phyloP scores from a whole-genome alignment of 2,329 filamentous ascomycete genomes.

The Onygena corvina region DNA sequence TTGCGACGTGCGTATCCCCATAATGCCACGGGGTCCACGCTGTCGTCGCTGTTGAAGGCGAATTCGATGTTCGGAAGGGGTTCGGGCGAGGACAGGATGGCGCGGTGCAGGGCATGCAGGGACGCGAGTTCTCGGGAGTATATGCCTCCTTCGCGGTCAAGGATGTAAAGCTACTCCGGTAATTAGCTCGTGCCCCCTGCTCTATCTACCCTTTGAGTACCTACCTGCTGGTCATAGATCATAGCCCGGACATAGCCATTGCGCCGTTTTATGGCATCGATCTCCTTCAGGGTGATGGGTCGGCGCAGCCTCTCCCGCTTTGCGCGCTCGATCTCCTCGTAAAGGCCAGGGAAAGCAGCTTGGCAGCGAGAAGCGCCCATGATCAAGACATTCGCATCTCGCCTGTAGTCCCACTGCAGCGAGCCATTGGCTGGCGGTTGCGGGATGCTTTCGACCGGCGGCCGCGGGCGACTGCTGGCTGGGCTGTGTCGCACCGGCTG shows the following conservation, averaged over 20 bases:
- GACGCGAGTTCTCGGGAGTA: slow-evolving; percentile 32
- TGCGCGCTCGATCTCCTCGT: slow-evolving; percentile 28
- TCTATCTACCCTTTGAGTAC: slow-evolving; percentile 14
- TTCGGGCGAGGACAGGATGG: slow-evolving; percentile 32
- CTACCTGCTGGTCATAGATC: slow-evolving; percentile 28
- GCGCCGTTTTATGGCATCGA: slow-evolving; percentile 24
- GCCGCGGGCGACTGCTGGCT: no score
- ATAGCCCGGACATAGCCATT: slow-evolving; percentile 30
- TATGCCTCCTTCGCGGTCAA: slow-evolving; percentile 27
- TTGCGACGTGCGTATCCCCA: slow-evolving; percentile 36
- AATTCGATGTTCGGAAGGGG: slow-evolving; percentile 41
- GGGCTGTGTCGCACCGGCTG: no score
- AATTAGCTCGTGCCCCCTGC: no score
- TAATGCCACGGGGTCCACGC: slow-evolving; percentile 25
- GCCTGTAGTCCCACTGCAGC: background rate
- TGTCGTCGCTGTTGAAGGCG: slow-evolving; percentile 38
- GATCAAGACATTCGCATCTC: slow-evolving; percentile 29
- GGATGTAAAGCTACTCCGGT: slow-evolving; percentile 31
- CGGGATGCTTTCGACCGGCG: no score
- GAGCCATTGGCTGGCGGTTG: background rate
- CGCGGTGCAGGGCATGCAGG: slow-evolving; percentile 39
- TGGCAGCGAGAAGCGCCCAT: slow-evolving; percentile 28
- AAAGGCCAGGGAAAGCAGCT: slow-evolving; percentile 33
- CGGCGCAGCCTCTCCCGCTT: slow-evolving; percentile 17
- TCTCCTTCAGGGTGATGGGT: slow-evolving; percentile 25